Conservation (phyloP, 1,284 basidiomycete genomes). For the Cryptococcus floricola region DNA sequence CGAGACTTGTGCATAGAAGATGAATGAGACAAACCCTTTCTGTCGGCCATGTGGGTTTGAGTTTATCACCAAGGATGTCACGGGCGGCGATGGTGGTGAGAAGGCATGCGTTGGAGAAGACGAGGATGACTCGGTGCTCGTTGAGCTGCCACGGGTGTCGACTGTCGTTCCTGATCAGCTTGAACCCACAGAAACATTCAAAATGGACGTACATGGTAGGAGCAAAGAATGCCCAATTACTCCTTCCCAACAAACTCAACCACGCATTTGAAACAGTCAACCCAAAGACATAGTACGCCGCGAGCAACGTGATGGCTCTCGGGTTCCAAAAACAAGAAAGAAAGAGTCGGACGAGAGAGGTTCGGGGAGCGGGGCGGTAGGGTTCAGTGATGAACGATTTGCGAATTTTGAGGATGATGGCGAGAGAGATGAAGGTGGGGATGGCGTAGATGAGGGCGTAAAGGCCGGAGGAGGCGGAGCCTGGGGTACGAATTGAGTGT, state of each 20-base stretch:
- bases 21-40: constrained; percentile 18
- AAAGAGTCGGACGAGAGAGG: constrained; percentile 14
- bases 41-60: constrained; percentile 32
- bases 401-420: constrained; percentile 22
- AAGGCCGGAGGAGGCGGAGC: constrained; percentile 14
- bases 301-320: constrained; percentile 17
- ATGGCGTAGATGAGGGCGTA: constrained; percentile 59
- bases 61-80: constrained; percentile 23
- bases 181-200: not conserved
- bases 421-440: constrained; percentile 50
- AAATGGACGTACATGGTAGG: constrained; percentile 12
- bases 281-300: constrained; percentile 20
- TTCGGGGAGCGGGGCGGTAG: constrained; percentile 1
- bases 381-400: constrained; percentile 26
- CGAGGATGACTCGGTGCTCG: constrained; percentile 43
- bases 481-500: not conserved
- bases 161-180: constrained; percentile 5
- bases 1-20: not conserved
- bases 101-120: constrained; percentile 26
- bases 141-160: constrained; percentile 45
- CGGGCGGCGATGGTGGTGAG: constrained; percentile 21
- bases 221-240: constrained; percentile 9
- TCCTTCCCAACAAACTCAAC: constrained; percentile 7
- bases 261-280: constrained; percentile 16
- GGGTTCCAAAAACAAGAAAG: constrained; percentile 19